Percentiles rank a stretch among this genome's conserved stretches.
These are phyloP conservation scores for Oryza nivara DNA, from an alignment of 176 grass and related monocot genomes.

Conservation along the genomic window DNA sequence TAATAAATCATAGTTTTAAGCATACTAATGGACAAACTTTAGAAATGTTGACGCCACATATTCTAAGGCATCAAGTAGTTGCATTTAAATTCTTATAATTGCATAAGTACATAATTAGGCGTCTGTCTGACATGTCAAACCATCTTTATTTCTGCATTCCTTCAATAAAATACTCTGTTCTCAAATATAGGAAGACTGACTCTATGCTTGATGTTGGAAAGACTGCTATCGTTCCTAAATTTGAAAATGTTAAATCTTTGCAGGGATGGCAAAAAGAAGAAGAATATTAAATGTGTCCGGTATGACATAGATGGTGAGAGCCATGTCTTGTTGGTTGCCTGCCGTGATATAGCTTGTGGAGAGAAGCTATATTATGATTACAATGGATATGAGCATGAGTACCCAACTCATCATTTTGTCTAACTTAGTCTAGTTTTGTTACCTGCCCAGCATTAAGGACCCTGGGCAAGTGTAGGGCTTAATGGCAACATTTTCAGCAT, in stretches of 20 bases:
- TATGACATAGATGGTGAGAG: slow-evolving; percentile 85
- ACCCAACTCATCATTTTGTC: slow-evolving; percentile 87
- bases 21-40: not conserved
- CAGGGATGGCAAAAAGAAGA: slow-evolving; percentile 90
- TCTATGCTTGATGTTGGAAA: not conserved
- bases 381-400: slow-evolving; percentile 86
- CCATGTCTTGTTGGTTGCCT: slow-evolving; percentile 80
- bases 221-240: not conserved
- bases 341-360: slow-evolving; percentile 79
- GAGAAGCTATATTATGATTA: slow-evolving; percentile 98
- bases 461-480: slow-evolving; percentile 33
- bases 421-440: slow-evolving; percentile 43
- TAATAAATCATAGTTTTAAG: not conserved
- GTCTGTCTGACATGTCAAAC: not conserved
- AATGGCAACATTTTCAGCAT: slow-evolving; percentile 48
- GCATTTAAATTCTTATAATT: not conserved
- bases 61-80: not conserved
- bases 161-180: not conserved
- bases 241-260: slow-evolving; percentile 45
- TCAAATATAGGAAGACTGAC: not conserved
- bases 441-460: slow-evolving; percentile 36
- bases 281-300: slow-evolving; percentile 88
- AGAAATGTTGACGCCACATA: not conserved
- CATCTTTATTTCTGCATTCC: not conserved
- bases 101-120: not conserved